These are phyloP conservation scores for Phytophthora hybrid DNA, from an alignment of 352 stramenopile genomes.

Conservation along the genomic window DNA sequence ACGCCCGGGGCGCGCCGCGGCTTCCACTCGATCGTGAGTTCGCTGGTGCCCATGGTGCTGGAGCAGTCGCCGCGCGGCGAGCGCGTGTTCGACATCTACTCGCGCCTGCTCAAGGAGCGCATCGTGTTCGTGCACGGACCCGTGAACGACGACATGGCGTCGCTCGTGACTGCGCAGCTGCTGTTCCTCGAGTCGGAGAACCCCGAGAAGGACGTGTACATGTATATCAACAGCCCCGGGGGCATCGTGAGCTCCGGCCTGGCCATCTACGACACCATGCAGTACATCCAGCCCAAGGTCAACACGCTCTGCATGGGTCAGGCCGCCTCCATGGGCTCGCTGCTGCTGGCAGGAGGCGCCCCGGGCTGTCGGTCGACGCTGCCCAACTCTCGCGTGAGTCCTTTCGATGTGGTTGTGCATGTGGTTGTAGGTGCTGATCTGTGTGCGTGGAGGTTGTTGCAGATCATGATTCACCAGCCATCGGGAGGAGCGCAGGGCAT, in stretches of 20 bases:
- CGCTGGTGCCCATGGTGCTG: constrained; percentile 94
- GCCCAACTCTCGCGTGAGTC: constrained; percentile 92
- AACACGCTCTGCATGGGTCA: constrained; percentile 98
- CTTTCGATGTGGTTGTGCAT: too few relatives aligned
- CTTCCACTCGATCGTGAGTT: constrained; percentile 67
- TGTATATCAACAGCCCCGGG: constrained; percentile 99
- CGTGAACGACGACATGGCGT: constrained; percentile 91
- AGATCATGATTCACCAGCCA: constrained; percentile 99
- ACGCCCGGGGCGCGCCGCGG: constrained; percentile 41
- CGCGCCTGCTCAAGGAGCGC: constrained; percentile 96
- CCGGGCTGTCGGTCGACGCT: constrained; percentile 92
- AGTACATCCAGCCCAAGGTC: constrained; percentile 97
- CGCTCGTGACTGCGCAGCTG: constrained; percentile 84
- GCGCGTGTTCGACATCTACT: constrained; percentile 98
- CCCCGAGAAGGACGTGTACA: constrained; percentile 97
- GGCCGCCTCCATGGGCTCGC: constrained; percentile 96
- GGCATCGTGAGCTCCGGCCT: constrained; percentile 97
- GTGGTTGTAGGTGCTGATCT: not conserved
- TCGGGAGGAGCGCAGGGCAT: constrained; percentile 96
- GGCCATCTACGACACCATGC: constrained; percentile 99
- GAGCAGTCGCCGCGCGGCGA: constrained; percentile 94
- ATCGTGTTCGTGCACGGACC: constrained; percentile 98
- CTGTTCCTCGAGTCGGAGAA: constrained; percentile 98
- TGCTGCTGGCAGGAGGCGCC: constrained; percentile 94
- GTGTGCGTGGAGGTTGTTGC: constrained; percentile 18